Percentiles rank a stretch among this genome's conserved stretches.
phyloP scores from a whole-genome alignment of 176 grass and related monocot genomes.

The Cenchrus fungigraminus region DNA sequence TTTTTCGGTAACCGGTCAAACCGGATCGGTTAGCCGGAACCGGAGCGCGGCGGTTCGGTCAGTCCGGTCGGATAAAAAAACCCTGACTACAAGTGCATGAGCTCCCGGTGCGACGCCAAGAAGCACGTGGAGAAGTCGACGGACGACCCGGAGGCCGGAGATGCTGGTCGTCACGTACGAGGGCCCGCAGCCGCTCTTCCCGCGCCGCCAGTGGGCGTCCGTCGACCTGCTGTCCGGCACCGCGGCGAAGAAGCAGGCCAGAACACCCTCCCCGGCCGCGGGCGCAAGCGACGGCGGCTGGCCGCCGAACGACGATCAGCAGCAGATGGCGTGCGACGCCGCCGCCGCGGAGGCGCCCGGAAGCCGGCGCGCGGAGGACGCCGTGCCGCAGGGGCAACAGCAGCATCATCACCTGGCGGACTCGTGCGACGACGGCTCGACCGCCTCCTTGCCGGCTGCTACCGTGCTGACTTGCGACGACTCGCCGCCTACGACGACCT shows the following conservation, averaged over 20 bases:
- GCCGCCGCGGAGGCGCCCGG: too few species aligned
- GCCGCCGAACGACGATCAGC: neutral
- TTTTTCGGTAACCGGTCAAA: too few species aligned
- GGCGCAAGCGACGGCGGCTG: neutral
- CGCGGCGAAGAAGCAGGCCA: neutral
- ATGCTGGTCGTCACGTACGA: slow-evolving; percentile 65
- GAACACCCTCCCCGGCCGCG: neutral
- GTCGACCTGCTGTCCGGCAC: neutral
- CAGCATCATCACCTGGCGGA: neutral
- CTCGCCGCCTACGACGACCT: slow-evolving; percentile 26
- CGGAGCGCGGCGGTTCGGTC: too few species aligned
- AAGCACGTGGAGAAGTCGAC: slow-evolving; percentile 73
- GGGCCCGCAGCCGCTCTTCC: slow-evolving; percentile 45
- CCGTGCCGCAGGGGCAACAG: neutral
- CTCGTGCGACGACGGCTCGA: slow-evolving; percentile 35
- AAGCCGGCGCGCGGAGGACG: too few species aligned
- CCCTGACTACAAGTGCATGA: slow-evolving; percentile 60
- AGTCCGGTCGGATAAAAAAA: too few species aligned
- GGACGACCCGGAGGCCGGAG: slow-evolving; percentile 43
- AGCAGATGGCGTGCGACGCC: neutral
- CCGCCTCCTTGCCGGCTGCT: neutral
- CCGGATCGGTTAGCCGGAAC: too few species aligned
- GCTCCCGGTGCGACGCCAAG: slow-evolving; percentile 60
- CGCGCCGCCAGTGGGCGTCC: neutral
- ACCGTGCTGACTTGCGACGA: slow-evolving; percentile 18